phyloP scores from a whole-genome alignment of 129 eudicot species.

The Centaurea solstitialis region DNA sequence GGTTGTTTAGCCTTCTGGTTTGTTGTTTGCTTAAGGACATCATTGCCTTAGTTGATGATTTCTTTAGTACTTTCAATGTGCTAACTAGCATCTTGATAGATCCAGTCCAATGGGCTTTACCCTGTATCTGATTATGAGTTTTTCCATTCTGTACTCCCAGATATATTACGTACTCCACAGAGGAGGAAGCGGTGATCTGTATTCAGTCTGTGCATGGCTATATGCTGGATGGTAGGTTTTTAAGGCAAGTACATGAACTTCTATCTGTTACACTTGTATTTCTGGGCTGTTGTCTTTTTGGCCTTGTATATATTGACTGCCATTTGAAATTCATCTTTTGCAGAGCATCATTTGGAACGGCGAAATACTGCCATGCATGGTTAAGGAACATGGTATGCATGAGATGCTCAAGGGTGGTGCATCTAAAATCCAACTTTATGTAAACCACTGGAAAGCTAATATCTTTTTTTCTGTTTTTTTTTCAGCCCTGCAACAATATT shows the following conservation, averaged over 20 bases:
- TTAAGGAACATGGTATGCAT: constrained; percentile 61
- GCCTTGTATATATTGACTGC: constrained; percentile 5
- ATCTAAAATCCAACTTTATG: neutral
- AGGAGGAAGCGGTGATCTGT: constrained; percentile 79
- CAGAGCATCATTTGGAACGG: constrained; percentile 92
- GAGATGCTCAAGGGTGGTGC: constrained; percentile 15
- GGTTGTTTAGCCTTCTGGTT: neutral
- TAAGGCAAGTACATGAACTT: constrained; percentile 47
- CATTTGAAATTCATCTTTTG: constrained; percentile 7
- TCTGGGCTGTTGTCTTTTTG: neutral
- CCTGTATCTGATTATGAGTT: neutral
- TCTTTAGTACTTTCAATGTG: neutral
- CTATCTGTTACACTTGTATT: constrained; percentile 13
- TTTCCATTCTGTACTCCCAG: constrained; percentile 22
- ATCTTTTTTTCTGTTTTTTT: constrained; percentile 13
- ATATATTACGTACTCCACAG: constrained; percentile 67
- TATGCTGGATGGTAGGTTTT: constrained; percentile 64
- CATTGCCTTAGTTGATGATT: neutral
- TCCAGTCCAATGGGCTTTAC: neutral
- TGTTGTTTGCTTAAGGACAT: neutral
- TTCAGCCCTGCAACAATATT: constrained; percentile 78
- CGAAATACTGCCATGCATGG: constrained; percentile 88
- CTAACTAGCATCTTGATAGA: constrained; percentile 4
- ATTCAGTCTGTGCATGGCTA: constrained; percentile 77
- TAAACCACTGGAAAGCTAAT: neutral